Evolutionary conservation across 805 yeast genomes (phyloP).

Genomic region (Starmerella roubikii): DNA sequence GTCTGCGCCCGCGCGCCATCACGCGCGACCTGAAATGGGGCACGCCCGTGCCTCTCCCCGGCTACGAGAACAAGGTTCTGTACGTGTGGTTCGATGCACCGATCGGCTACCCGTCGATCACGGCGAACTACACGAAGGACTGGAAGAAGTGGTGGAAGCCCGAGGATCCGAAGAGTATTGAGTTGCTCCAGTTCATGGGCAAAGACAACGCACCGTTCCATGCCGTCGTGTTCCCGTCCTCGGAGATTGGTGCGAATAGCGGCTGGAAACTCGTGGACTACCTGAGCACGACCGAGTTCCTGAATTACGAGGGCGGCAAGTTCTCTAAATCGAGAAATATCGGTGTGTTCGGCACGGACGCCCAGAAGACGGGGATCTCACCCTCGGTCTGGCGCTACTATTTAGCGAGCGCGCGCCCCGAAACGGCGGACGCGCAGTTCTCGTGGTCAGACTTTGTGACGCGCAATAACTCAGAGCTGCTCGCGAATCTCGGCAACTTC

Average conservation of each 20-base stretch:
- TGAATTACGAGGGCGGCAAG: slow-evolving; percentile 96
- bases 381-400: slow-evolving; percentile 98
- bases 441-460: slow-evolving; percentile 95
- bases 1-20: slow-evolving; percentile 85
- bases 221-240: slow-evolving; percentile 92
- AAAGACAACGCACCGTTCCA: slow-evolving; percentile 99
- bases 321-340: slow-evolving; percentile 95
- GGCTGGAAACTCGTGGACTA: slow-evolving; percentile 86
- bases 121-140: slow-evolving; percentile 72
- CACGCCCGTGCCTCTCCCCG: slow-evolving; percentile 88
- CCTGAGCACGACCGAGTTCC: slow-evolving; percentile 85
- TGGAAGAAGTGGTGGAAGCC: slow-evolving; percentile 90
- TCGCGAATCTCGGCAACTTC: slow-evolving; percentile 93
- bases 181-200: slow-evolving; percentile 96
- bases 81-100: slow-evolving; percentile 99
- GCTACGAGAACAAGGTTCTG: slow-evolving; percentile 74
- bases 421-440: slow-evolving; percentile 88
- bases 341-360: slow-evolving; percentile 97
- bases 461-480: slow-evolving; percentile 80
- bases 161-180: slow-evolving; percentile 64
- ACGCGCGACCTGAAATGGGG: slow-evolving; percentile 98
- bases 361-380: slow-evolving; percentile 79
- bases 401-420: slow-evolving; percentile 85
- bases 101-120: slow-evolving; percentile 90
- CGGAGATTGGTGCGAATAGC: slow-evolving; percentile 78